These are phyloP conservation scores for Thraustochytrium striatum DNA, from an alignment of 352 stramenopile genomes.

Conservation along the genomic window DNA sequence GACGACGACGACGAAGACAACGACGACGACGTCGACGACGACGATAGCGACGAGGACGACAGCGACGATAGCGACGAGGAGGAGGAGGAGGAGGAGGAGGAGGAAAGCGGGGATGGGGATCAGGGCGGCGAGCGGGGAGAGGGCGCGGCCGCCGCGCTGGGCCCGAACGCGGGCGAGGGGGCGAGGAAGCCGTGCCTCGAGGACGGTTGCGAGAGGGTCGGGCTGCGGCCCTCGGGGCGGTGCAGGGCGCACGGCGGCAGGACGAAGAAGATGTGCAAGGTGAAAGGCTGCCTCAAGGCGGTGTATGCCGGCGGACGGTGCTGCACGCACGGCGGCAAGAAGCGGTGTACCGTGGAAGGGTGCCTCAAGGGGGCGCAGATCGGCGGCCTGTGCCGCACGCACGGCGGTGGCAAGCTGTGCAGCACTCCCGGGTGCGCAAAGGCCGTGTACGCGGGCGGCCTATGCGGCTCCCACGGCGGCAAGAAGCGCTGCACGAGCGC, in stretches of 20 bases:
- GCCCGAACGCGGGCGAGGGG: slow-evolving; percentile 63
- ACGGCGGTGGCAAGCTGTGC: slow-evolving; percentile 74
- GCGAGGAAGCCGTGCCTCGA: slow-evolving; percentile 21
- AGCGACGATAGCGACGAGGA: slow-evolving; percentile 76
- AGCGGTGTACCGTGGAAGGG: slow-evolving; percentile 62
- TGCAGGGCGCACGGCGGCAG: slow-evolving; percentile 47
- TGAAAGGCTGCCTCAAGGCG: slow-evolving; percentile 25
- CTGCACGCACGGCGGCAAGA: slow-evolving; percentile 63
- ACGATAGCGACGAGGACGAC: slow-evolving; percentile 73
- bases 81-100: slow-evolving; percentile 70
- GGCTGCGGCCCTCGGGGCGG: slow-evolving; percentile 59
- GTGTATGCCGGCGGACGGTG: slow-evolving; percentile 5
- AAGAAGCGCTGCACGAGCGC: slow-evolving; percentile 7
- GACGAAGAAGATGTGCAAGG: slow-evolving; percentile 36
- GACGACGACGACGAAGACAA: no score
- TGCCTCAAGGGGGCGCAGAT: slow-evolving; percentile 60
- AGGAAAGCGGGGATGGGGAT: no score
- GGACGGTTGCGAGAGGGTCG: slow-evolving; percentile 59
- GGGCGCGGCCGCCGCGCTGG: slow-evolving; percentile 50
- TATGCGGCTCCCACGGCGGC: slow-evolving; percentile 33
- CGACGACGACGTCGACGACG: slow-evolving; percentile 65
- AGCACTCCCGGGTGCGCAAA: slow-evolving; percentile 64
- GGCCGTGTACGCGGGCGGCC: slow-evolving; percentile 55
- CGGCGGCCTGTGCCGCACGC: slow-evolving; percentile 66
- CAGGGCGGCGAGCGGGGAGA: slow-evolving; percentile 56